Base-by-base conservation (phyloP, 2,329 filamentous ascomycete species). In the Curvularia eragrostidis region DNA sequence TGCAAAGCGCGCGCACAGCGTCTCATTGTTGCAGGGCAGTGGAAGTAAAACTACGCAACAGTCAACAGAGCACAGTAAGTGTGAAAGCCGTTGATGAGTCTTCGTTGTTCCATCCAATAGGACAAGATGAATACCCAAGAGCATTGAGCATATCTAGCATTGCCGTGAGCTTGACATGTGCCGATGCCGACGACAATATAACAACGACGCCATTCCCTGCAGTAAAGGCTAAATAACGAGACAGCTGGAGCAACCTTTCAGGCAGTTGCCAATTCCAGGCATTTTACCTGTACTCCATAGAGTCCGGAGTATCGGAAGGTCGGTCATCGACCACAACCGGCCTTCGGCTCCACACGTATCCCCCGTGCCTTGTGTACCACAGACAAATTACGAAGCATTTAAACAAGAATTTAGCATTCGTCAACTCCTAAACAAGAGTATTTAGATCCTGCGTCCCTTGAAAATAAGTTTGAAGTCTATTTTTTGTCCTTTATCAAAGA, bases 291-390 rank as follows among this genome's bases (percentile, higher is more conserved):
- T 41, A 18, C 21, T 38, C 55, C 65, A 54, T 57, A 41, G 47
- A 58, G 62, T 41, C 32, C 63, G 65, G 59, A 53, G 51, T 58
- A 48, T 50, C 56, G 61, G 58, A 58, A 54, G n/a, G 38, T 41
- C 26, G 41, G 39, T 48, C 19, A 52, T 44, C 54, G 8, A 56
- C 56, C 65, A 57, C 60, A 47, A 48, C 52, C 67, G 61, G 64
- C 48, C 57, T 68, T 66, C 69, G 69, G 67, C 65, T 68, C 65
- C 68, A 58, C 56, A 43, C 46, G 6, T 59, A 48, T 52, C 24
- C 59, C 55, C 64, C 63, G 51, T 49, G 21, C 12, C 46, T 44
- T 52, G 63, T 63, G 62, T 54, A 60, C 67, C 53, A 8, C 44
- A 26, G 30, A 41, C 19, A 32, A 32, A 52, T 39, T 41, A 28